Evolutionary conservation across 208 protist species (phyloP), one percentile per base, ranked within the genome.

Genomic region (Trypanosoma theileri): DNA sequence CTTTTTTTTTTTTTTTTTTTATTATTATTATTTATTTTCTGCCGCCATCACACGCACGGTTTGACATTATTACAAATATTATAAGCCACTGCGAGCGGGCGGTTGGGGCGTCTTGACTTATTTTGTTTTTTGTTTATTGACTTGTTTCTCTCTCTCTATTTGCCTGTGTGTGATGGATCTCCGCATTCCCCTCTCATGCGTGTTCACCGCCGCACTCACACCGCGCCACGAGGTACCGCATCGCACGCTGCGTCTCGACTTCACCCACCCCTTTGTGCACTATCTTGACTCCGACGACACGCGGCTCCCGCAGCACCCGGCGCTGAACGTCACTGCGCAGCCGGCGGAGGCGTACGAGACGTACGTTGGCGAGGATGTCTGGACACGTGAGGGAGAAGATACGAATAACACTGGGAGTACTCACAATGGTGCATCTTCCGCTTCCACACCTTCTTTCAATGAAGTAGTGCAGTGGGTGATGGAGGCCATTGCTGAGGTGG

Each of bases 201-300:
- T 89, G 14, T 75, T 92, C 44, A 46, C 54, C 7, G 50, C 75
- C 2, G 59, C 77, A 11, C 71, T 80, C 0, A 35, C 58, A 40
- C 80, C 71, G 4, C 84, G 88, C 35, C 66, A 78, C 26, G 55
- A 51, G 17, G 69, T 94, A 1, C 85, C 85, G 1, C 82, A 88
- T 46, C 62, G 75, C 60, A 92, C 89, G 24, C 86, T 79, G 44
- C 45, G 50, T 12, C 70, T 82, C 10, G 62, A 63, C 21, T 52
- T 35, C 19, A 44, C 65, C n/a, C 41, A 71, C 24, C 66, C 74
- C 16, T 93, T 95, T 68, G 79, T 92, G 16, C 56, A 56, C 12
- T 93, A 96, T 57, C 76, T 96, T 4, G 66, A 79, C 52, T 94
- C 88, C 0, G 75, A 94, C 45, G 91, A 96, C 69, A 94, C 84